Evolutionary conservation across 2,329 filamentous ascomycete species (phyloP).

Genomic region (Fusarium nygamai): DNA sequence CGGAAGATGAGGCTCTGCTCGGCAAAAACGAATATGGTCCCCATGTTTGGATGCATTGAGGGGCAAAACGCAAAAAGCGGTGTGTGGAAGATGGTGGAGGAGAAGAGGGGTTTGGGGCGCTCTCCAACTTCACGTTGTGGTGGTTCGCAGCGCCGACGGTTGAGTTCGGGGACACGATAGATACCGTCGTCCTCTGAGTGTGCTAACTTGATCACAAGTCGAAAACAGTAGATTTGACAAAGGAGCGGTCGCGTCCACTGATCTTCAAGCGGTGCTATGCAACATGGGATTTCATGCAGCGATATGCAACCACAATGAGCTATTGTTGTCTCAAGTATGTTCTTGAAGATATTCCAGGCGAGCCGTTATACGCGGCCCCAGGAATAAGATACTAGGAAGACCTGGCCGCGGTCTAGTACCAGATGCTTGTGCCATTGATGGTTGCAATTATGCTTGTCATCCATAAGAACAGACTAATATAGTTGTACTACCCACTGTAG

Average conservation of each 20-base stretch:
- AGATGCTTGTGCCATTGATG: conserved; percentile 11
- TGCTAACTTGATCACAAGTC: conserved; percentile 3
- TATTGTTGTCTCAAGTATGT: conserved; percentile 6
- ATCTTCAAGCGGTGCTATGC: conserved; percentile 40
- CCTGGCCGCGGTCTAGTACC: conserved; percentile 4
- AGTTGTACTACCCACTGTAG: conserved; percentile 14
- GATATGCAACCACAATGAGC: conserved; percentile 5
- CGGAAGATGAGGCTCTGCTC: conserved; percentile 36
- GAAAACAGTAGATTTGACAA: conserved; percentile 4
- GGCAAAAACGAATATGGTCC: conserved; percentile 7
- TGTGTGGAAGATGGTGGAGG: conserved; percentile 39
- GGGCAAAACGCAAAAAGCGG: conserved; percentile 40
- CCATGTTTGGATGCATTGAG: conserved; percentile 5
- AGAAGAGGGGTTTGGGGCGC: conserved; percentile 35
- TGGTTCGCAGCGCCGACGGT: conserved; percentile 18
- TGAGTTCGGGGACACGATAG: conserved; percentile 19
- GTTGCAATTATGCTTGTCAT: conserved; percentile 37
- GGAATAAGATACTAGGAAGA: conserved; percentile 3
- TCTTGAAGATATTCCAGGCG: conserved; percentile 1
- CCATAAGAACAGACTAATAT: conserved; percentile 16
- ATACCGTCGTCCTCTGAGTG: not conserved
- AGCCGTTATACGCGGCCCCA: conserved; percentile 13
- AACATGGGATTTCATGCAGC: conserved; percentile 42
- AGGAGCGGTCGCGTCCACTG: conserved; percentile 17
- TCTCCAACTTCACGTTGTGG: conserved; percentile 15